These are phyloP conservation scores for Pythium phragmiticola DNA, from an alignment of 352 stramenopile genomes.

Conservation along the genomic window DNA sequence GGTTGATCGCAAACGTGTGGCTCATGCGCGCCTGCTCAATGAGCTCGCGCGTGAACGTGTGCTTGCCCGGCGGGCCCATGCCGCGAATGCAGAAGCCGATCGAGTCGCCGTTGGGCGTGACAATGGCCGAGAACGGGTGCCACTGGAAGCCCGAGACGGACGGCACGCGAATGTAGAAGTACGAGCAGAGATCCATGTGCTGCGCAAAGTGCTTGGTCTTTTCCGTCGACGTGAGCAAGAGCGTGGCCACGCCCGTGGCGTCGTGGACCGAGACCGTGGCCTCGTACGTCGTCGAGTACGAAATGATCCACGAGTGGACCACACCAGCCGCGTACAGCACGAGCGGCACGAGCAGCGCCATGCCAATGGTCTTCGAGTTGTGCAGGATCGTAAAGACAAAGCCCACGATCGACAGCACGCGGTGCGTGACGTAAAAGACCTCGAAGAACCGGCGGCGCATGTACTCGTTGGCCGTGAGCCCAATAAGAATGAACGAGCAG, in stretches of 20 bases:
- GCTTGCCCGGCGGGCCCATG: constrained; percentile 32
- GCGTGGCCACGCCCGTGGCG: constrained; percentile 42
- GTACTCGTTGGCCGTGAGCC: constrained; percentile 51
- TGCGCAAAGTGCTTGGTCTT: constrained; percentile 64
- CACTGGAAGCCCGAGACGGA: constrained; percentile 63
- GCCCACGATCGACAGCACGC: constrained; percentile 64
- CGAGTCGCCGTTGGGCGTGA: constrained; percentile 66
- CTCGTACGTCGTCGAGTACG: constrained; percentile 49
- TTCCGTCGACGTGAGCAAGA: constrained; percentile 49
- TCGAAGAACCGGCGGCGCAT: constrained; percentile 72
- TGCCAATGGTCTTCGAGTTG: constrained; percentile 47
- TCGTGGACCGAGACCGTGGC: constrained; percentile 40
- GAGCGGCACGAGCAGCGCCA: constrained; percentile 61
- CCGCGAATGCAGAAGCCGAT: constrained; percentile 77
- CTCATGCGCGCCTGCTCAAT: constrained; percentile 42
- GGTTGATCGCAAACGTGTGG: constrained; percentile 44
- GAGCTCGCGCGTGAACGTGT: constrained; percentile 54
- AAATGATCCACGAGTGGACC: constrained; percentile 49
- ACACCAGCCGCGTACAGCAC: constrained; percentile 58
- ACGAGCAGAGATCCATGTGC: constrained; percentile 58
- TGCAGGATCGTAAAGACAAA: constrained; percentile 81
- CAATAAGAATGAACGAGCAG: constrained; percentile 53
- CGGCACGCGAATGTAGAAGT: constrained; percentile 77
- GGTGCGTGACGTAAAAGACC: constrained; percentile 77
- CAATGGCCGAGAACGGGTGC: constrained; percentile 82